Base-by-base conservation (phyloP, 768 basidiomycete genomes). In the Leucosporidium yakuticum region DNA sequence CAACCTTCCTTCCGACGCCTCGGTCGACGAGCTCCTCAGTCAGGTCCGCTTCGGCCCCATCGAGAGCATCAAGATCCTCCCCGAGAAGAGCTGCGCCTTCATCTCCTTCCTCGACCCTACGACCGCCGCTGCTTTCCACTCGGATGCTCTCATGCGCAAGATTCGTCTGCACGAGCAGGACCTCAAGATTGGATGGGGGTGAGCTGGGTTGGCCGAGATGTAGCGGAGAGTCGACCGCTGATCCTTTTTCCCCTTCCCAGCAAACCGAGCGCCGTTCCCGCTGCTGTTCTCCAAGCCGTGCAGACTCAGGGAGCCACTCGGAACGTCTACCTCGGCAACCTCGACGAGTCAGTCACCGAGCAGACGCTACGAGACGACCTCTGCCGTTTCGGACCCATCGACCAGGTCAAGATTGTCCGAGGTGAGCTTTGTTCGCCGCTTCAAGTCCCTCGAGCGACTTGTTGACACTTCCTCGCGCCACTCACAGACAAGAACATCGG, bases 391-490 rank as follows among this genome's bases (percentile, higher is more conserved):
- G 96, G 96, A 27, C 82, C 95, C 34, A 97, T 99, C 75, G 96
- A 99, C 80, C 95, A 98, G 78, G 94, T 99, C 78, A 99, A 99
- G 85, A 97, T 99, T 77, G 96, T 98, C 61, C 82, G 95, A 69
- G 65, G 60, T 62, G 5, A 5, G 55, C 25, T 19, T 44, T 48
- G 25, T 54, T 4, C 25, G 19, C 25, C 17, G 29, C 57, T 51
- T 21, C 2, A 17, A 17, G 4, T 36, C n/a, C 2, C 39, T 15
- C 59, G 12, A 7, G 48, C 12, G 20, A 4, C 51, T 8, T n/a
- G 7, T 36, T 29, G 11, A 36, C n/a, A 23, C 34, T 34, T 50
- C 12, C 36, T 27, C n/a, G 31, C n/a, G 9, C 15, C 27, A 49
- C 34, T 15, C 14, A 27, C 50, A 65, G 96, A 99, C 82, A 97